Percentiles rank a stretch among this genome's conserved stretches.
Evolutionary conservation across 805 yeast species (phyloP).

Genomic region (Torulaspora delbrueckii): DNA sequence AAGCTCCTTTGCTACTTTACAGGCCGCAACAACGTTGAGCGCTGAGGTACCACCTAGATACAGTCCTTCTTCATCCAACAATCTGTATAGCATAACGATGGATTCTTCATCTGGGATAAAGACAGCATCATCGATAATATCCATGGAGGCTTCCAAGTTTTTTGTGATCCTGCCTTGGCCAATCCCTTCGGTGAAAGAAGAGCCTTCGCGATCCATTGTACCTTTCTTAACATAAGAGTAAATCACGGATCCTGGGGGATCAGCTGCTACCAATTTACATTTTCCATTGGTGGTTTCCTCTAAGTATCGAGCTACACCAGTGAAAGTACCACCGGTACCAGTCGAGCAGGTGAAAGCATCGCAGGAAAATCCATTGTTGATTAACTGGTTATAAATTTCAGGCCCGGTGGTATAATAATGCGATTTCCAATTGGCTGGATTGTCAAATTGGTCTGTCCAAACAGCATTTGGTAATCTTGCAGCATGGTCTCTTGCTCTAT

Average conservation of each 20-base stretch:
- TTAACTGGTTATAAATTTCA: slow-evolving; percentile 80
- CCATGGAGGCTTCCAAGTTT: slow-evolving; percentile 69
- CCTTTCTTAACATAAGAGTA: slow-evolving; percentile 71
- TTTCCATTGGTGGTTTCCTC: slow-evolving; percentile 61
- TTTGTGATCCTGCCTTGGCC: slow-evolving; percentile 93
- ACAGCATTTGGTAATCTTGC: slow-evolving; percentile 71
- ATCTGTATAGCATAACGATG: slow-evolving; percentile 75
- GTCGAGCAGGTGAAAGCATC: slow-evolving; percentile 87
- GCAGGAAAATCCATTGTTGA: slow-evolving; percentile 50
- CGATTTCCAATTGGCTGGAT: slow-evolving; percentile 80
- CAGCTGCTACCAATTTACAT: slow-evolving; percentile 69
- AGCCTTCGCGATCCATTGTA: slow-evolving; percentile 71
- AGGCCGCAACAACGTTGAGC: slow-evolving; percentile 85
- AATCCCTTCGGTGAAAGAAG: slow-evolving; percentile 91
- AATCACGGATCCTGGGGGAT: slow-evolving; percentile 89
- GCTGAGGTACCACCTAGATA: slow-evolving; percentile 90
- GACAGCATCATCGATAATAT: slow-evolving; percentile 72
- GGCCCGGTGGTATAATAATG: slow-evolving; percentile 91
- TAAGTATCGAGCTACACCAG: slow-evolving; percentile 77
- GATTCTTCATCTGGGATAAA: slow-evolving; percentile 74
- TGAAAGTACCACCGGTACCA: slow-evolving; percentile 91
- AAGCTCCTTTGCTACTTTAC: slow-evolving; percentile 62
- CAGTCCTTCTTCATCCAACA: slow-evolving; percentile 85
- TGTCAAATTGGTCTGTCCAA: slow-evolving; percentile 92
- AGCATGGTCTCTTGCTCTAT: slow-evolving; percentile 82